These are phyloP conservation scores for Phytophthora meadii DNA, from an alignment of 352 stramenopile genomes.

Conservation along the genomic window DNA sequence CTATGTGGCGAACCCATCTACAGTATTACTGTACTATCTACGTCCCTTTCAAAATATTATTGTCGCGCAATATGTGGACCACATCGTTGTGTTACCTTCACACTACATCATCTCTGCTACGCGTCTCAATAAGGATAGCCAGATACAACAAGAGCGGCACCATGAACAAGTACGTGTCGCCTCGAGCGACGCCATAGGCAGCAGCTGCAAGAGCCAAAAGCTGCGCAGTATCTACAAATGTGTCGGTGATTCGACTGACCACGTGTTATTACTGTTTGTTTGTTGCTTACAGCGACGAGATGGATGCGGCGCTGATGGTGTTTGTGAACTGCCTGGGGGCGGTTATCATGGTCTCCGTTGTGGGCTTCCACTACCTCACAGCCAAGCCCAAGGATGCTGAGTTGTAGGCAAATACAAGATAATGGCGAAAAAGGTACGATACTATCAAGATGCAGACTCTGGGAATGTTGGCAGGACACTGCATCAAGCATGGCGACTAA, in stretches of 20 bases:
- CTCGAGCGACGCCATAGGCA: not conserved
- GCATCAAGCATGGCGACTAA: constrained; percentile 5
- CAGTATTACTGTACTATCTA: too few relatives aligned
- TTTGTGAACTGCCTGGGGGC: constrained; percentile 90
- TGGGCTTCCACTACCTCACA: constrained; percentile 91
- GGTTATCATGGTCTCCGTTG: constrained; percentile 89
- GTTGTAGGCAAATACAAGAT: constrained; percentile 46
- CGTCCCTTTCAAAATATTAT: not conserved
- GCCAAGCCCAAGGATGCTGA: constrained; percentile 83
- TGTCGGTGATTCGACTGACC: constrained; percentile 4
- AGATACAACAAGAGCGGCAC: constrained; percentile 30
- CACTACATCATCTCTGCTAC: constrained; percentile 18
- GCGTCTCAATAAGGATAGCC: constrained; percentile 35
- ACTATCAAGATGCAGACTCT: not conserved
- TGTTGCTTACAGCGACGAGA: constrained; percentile 69
- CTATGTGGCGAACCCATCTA: too few relatives aligned
- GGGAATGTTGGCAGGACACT: not conserved
- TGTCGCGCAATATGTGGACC: constrained; percentile 16
- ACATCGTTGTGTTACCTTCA: constrained; percentile 5
- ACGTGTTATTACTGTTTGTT: constrained; percentile 3
- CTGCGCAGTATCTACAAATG: not conserved
- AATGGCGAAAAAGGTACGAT: constrained; percentile 13
- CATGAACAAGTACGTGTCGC: constrained; percentile 57
- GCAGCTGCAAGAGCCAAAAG: not conserved
- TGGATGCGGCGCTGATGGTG: constrained; percentile 87